These are phyloP conservation scores for Prunus fruticosa DNA, from an alignment of 306 rosid species.

Conservation along the genomic window DNA sequence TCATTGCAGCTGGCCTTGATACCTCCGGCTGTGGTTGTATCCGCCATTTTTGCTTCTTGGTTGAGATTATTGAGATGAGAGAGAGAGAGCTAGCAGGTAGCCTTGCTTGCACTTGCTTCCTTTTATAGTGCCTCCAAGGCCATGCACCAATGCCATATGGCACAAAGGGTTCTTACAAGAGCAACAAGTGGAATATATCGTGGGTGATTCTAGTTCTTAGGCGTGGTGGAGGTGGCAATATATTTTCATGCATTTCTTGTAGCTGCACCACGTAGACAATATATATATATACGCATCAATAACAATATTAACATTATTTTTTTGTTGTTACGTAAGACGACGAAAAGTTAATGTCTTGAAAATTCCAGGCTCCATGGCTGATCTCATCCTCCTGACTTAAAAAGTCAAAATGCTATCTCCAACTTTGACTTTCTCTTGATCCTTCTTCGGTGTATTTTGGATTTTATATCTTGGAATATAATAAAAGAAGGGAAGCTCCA, in stretches of 20 bases:
- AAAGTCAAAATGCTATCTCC: not conserved
- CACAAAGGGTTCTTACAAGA: not conserved
- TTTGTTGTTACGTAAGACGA: too few species aligned
- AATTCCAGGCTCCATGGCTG: not conserved
- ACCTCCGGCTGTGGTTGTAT: not conserved
- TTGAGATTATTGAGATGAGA: not conserved
- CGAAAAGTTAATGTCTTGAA: too few species aligned
- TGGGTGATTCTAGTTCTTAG: not conserved
- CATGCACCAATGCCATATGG: not conserved
- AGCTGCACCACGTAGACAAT: conserved; percentile 4
- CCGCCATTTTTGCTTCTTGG: conserved; percentile 7
- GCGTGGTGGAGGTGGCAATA: not conserved
- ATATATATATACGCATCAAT: too few species aligned
- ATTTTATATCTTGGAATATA: too few species aligned
- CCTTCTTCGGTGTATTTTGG: too few species aligned
- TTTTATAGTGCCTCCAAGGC: not conserved
- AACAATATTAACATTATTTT: too few species aligned
- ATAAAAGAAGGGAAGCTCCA: too few species aligned
- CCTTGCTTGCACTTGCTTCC: not conserved
- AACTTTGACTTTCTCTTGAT: too few species aligned
- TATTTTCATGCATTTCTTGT: not conserved
- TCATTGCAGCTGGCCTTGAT: conserved; percentile 13
- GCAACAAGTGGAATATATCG: not conserved
- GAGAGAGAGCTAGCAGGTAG: not conserved
- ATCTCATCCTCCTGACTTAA: not conserved